Conservation (phyloP, 2,329 filamentous ascomycete species). For the Ophiostoma triangulosporum region DNA sequence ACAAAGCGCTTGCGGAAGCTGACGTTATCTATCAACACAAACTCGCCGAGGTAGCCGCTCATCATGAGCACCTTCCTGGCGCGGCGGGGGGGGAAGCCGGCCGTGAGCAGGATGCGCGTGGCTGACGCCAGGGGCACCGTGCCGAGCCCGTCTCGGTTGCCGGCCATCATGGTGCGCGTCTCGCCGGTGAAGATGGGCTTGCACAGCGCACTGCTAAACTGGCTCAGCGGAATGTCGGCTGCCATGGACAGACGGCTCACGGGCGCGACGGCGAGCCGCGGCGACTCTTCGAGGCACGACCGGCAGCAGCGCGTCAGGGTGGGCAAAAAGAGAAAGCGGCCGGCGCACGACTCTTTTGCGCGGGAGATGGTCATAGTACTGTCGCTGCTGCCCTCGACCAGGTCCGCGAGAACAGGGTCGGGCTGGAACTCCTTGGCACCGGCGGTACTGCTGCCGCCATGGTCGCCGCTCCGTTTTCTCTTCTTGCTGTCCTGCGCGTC, state of each 20-base stretch:
- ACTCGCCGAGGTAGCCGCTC: constrained; percentile 2
- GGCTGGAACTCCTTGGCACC: neutral
- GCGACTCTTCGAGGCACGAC: constrained; percentile 7
- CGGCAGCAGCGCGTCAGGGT: constrained; percentile 9
- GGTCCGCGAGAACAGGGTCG: neutral
- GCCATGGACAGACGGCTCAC: neutral
- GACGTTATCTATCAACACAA: neutral
- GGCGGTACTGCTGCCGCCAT: neutral
- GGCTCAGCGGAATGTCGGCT: neutral
- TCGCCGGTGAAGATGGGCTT: neutral
- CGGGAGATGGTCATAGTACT: too few species aligned
- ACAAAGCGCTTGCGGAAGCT: neutral
- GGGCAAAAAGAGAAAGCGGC: constrained; percentile 5
- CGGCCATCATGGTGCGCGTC: neutral
- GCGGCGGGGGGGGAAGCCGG: neutral
- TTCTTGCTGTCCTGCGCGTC: neutral
- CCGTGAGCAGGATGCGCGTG: neutral
- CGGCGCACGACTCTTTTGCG: neutral
- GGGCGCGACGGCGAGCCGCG: neutral
- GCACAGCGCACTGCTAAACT: neutral
- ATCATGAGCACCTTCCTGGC: neutral
- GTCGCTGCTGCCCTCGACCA: neutral
- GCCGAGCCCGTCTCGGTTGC: neutral
- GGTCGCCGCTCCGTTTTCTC: neutral
- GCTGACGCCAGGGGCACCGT: constrained; percentile 1